Percentiles rank a stretch among this genome's conserved stretches.
Evolutionary conservation across 169 alveolate genomes (phyloP).

Genomic region (Ichthyophthirius multifiliis): DNA sequence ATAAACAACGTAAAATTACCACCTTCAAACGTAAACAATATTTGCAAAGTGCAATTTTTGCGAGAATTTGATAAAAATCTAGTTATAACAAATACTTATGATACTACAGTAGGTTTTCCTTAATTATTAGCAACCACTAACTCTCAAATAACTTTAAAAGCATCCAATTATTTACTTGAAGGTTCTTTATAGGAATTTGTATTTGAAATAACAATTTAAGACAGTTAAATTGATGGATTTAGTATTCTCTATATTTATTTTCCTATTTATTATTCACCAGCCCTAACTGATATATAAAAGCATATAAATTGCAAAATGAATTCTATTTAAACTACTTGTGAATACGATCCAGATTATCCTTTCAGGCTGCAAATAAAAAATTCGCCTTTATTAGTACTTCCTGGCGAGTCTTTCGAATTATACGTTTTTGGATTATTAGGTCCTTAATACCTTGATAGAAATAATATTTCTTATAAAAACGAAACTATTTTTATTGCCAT

Average conservation of each 20-base stretch:
- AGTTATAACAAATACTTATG: neutral
- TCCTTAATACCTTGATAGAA: neutral
- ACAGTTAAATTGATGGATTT: neutral
- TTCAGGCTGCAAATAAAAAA: neutral
- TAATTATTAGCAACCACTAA: neutral
- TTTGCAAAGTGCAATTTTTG: neutral
- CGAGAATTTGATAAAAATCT: neutral
- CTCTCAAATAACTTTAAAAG: neutral
- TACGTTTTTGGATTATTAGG: neutral
- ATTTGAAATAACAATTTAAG: neutral
- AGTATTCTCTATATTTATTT: neutral
- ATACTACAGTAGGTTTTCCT: neutral
- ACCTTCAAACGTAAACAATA: neutral
- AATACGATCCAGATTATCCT: neutral
- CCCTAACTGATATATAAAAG: neutral
- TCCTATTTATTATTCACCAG: slow-evolving; percentile 3
- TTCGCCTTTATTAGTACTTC: neutral
- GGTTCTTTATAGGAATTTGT: neutral
- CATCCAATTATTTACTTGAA: slow-evolving; percentile 9
- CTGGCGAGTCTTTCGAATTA: neutral
- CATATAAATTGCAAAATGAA: neutral
- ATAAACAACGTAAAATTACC: neutral
- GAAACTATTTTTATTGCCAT: slow-evolving; percentile 3
- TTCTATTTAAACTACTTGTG: neutral
- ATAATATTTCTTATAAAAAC: neutral